phyloP scores from a whole-genome alignment of 2,329 filamentous ascomycete species.

The Diaporthe helianthi region DNA sequence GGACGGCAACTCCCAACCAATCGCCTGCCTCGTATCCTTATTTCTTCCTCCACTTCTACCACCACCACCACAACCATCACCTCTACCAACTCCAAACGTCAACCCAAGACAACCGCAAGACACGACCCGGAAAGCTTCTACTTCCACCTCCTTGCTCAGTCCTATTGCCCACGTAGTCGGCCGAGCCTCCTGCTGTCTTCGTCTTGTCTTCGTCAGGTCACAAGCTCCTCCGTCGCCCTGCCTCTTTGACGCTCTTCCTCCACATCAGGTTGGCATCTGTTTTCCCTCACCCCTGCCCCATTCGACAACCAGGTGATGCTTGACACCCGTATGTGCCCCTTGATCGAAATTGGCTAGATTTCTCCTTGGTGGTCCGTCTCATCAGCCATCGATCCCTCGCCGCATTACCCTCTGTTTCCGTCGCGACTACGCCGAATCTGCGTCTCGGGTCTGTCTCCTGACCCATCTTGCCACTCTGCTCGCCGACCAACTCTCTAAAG shows the following conservation, averaged over 20 bases:
- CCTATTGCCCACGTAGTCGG: conserved; percentile 2
- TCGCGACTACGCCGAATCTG: conserved; percentile 1
- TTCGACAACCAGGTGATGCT: conserved; percentile 8
- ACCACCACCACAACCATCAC: not conserved
- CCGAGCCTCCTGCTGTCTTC: not conserved
- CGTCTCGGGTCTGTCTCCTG: conserved; percentile 28
- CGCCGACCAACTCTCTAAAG: conserved; percentile 21
- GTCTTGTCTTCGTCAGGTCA: not conserved
- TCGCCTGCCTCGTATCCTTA: conserved; percentile 9
- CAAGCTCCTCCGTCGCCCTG: not conserved
- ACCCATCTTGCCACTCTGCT: conserved; percentile 27
- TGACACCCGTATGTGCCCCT: not conserved
- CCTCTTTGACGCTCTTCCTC: not conserved
- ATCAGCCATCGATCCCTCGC: conserved; percentile 4
- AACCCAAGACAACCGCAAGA: conserved; percentile 7
- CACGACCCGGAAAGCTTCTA: conserved; percentile 6
- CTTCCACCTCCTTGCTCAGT: not conserved
- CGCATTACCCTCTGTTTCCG: conserved; percentile 5
- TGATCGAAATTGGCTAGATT: not conserved
- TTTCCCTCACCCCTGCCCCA: not conserved
- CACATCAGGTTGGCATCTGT: conserved; percentile 2
- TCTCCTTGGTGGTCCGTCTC: not conserved
- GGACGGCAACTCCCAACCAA: conserved; percentile 7
- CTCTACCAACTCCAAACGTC: not conserved
- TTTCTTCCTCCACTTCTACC: conserved; percentile 21